Conservation (phyloP, 495 filamentous ascomycete species). For the Aspergillus funiculosus region DNA sequence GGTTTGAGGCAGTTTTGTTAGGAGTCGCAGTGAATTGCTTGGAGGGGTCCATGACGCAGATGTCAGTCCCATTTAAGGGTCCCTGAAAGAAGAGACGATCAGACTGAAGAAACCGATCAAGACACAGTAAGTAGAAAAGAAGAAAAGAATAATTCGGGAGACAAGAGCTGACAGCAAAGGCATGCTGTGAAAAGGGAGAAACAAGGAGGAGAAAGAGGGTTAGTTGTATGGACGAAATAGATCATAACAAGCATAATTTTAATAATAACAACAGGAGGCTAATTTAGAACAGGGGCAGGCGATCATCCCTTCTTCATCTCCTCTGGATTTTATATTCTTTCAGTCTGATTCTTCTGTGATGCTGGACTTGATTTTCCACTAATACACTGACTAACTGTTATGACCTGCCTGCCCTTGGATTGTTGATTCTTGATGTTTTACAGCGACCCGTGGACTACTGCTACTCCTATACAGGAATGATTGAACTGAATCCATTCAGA, state of each 20-base stretch:
- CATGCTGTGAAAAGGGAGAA: conserved; percentile 14
- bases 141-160: neutral
- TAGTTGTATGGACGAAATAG: neutral
- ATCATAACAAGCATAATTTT: conserved; percentile 9
- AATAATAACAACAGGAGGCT: neutral
- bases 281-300: conserved; percentile 13
- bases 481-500: conserved; percentile 5
- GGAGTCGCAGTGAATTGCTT: conserved; percentile 26
- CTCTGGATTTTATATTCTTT: neutral
- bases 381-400: no score
- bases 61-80: conserved; percentile 15
- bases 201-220: conserved; percentile 15
- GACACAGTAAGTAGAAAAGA: neutral
- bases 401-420: no score
- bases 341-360: neutral
- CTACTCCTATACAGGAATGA: neutral
- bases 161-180: conserved; percentile 3
- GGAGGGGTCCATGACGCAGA: conserved; percentile 35
- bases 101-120: neutral
- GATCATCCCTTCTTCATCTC: conserved; percentile 15
- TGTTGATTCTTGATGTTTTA: no score
- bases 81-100: neutral
- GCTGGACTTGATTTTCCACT: neutral
- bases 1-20: conserved; percentile 11
- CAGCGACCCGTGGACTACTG: no score